Evolutionary conservation across 768 basidiomycete genomes (phyloP).

Genomic region (Dentipellis fragilis): DNA sequence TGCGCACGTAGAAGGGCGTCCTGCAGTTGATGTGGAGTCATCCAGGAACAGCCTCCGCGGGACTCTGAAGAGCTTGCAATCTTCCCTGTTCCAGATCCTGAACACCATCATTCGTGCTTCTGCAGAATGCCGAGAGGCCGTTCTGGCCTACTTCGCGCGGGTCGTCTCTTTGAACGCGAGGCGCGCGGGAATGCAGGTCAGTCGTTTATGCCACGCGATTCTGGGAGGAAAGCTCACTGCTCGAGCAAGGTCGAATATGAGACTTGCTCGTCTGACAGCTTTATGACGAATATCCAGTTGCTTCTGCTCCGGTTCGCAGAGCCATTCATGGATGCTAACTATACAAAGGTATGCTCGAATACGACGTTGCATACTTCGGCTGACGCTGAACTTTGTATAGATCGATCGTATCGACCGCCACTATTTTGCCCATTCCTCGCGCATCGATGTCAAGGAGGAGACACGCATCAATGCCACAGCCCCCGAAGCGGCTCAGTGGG

Average conservation of each 20-base stretch:
- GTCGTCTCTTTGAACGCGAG: slow-evolving; percentile 69
- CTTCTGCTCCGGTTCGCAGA: slow-evolving; percentile 80
- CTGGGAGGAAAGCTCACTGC: neutral
- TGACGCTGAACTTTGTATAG: slow-evolving; percentile 26
- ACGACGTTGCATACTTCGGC: neutral
- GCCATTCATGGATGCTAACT: slow-evolving; percentile 90
- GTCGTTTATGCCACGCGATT: slow-evolving; percentile 5
- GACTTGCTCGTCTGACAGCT: slow-evolving; percentile 84
- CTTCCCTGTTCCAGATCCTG: slow-evolving; percentile 77
- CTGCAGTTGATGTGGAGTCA: slow-evolving; percentile 66
- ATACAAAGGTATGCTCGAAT: slow-evolving; percentile 55
- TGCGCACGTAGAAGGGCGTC: slow-evolving; percentile 71
- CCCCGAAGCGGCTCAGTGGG: slow-evolving; percentile 76
- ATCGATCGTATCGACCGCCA: slow-evolving; percentile 85
- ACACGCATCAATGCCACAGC: slow-evolving; percentile 90
- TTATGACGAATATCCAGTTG: slow-evolving; percentile 85
- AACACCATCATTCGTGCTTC: slow-evolving; percentile 83
- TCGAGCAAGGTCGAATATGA: slow-evolving; percentile 62
- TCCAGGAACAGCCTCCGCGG: slow-evolving; percentile 80
- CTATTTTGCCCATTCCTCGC: slow-evolving; percentile 63
- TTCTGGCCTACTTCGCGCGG: slow-evolving; percentile 72
- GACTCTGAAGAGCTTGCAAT: slow-evolving; percentile 75
- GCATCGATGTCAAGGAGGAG: slow-evolving; percentile 77
- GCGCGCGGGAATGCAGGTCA: slow-evolving; percentile 84
- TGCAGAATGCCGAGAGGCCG: slow-evolving; percentile 67